These are phyloP conservation scores for Blastosporella zonata DNA, from an alignment of 1,284 basidiomycete genomes.

Conservation along the genomic window DNA sequence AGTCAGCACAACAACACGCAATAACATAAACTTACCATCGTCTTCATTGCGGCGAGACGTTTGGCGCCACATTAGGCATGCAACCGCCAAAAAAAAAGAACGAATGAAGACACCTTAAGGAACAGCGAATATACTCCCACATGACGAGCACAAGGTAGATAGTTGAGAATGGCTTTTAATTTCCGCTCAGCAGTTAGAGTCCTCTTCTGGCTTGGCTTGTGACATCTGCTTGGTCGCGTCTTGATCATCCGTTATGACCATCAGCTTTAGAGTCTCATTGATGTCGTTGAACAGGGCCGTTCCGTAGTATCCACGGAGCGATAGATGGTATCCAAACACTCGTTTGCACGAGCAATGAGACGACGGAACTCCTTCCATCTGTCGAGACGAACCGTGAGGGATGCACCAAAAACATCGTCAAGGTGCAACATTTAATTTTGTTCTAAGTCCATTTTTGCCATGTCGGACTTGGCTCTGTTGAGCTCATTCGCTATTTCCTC, in stretches of 20 bases:
- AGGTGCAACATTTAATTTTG: too few relatives aligned
- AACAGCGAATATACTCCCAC: constrained; percentile 94
- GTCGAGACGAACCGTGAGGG: constrained; percentile 62
- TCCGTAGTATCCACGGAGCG: constrained; percentile 82
- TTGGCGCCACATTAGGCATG: too few relatives aligned
- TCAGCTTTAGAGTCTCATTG: constrained; percentile 62
- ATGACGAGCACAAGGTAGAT: constrained; percentile 89
- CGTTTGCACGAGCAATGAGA: constrained; percentile 80
- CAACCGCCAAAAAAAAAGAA: constrained; percentile 14
- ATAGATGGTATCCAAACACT: constrained; percentile 79
- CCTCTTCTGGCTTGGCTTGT: constrained; percentile 53
- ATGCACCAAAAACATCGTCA: too few relatives aligned
- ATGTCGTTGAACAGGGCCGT: constrained; percentile 84
- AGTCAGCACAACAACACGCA: background rate
- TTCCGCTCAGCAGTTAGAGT: constrained; percentile 87
- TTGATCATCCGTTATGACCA: constrained; percentile 79
- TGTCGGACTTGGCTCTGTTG: constrained; percentile 56
- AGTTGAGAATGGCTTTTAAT: constrained; percentile 96
- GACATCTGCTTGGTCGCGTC: constrained; percentile 47
- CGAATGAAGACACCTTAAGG: constrained; percentile 88
- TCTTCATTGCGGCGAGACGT: constrained; percentile 85
- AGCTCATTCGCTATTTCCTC: constrained; percentile 74
- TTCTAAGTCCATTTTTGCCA: constrained; percentile 57
- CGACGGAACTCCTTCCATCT: constrained; percentile 87
- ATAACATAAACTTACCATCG: constrained; percentile 68